Percentiles rank a stretch among this genome's conserved stretches.
These are phyloP conservation scores for Physcomitrellopsis africana DNA, from an alignment of 225 moss, liverwort and hornwort genomes.

Conservation along the genomic window DNA sequence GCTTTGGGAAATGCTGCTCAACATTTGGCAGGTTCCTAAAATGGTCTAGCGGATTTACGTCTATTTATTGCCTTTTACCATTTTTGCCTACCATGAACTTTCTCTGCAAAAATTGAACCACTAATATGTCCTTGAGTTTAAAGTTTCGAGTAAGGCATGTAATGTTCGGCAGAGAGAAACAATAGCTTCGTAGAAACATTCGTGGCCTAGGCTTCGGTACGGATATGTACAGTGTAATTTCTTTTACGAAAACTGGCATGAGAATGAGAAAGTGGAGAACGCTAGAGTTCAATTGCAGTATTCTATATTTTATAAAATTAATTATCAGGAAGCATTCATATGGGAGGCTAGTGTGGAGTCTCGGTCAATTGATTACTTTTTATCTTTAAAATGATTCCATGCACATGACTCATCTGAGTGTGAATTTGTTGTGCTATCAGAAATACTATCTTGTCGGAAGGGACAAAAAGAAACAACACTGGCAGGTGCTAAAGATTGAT, in stretches of 20 bases:
- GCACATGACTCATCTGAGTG: background rate
- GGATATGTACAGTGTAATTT: too few species aligned
- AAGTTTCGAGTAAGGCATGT: background rate
- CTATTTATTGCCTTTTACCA: too few species aligned
- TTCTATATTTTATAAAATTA: background rate
- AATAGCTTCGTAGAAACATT: background rate
- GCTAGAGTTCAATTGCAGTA: background rate
- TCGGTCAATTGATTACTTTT: background rate
- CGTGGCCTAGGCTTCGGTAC: too few species aligned
- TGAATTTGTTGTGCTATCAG: slow-evolving; percentile 40
- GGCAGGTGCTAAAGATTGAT: slow-evolving; percentile 94
- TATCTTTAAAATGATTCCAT: background rate
- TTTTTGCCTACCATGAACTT: too few species aligned
- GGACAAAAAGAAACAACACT: slow-evolving; percentile 84
- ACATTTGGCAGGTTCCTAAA: too few species aligned
- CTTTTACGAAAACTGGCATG: too few species aligned
- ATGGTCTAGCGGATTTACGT: too few species aligned
- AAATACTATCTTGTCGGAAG: slow-evolving; percentile 84
- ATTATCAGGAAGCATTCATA: background rate
- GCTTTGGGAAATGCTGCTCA: too few species aligned
- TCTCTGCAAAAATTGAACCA: too few species aligned
- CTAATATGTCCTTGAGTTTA: too few species aligned
- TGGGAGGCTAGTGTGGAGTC: background rate
- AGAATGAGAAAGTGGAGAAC: too few species aligned
- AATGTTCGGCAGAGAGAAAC: background rate